Conservation (phyloP, 768 basidiomycete species). For the Russula vinacea region DNA sequence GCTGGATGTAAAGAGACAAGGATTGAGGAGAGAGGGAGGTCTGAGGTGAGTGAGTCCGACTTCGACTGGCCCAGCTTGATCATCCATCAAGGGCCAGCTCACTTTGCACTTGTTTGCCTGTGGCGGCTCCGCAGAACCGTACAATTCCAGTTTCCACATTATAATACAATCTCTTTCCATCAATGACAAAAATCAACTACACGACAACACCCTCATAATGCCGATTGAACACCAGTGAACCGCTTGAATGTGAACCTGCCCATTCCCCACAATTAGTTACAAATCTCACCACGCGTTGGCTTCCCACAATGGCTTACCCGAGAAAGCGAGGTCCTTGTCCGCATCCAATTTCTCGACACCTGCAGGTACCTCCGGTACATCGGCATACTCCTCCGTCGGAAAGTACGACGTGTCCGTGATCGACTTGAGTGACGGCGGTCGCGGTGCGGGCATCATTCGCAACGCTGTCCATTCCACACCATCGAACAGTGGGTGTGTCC, state of each 20-base stretch:
- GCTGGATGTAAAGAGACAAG: background rate
- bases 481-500: constrained; percentile 86
- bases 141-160: background rate
- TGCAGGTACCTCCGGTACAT: constrained; percentile 53
- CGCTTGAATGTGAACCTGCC: constrained; percentile 76
- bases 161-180: background rate
- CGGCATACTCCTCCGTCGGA: constrained; percentile 90
- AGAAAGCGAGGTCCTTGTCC: constrained; percentile 60
- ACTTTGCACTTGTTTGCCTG: constrained; percentile 26
- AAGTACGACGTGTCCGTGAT: constrained; percentile 97
- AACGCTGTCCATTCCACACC: constrained; percentile 93
- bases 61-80: constrained; percentile 26
- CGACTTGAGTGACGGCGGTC: constrained; percentile 87
- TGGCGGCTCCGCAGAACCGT: constrained; percentile 9
- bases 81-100: constrained; percentile 26
- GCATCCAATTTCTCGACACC: constrained; percentile 43
- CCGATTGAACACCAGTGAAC: constrained; percentile 44
- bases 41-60: constrained; percentile 20
- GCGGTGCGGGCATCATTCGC: constrained; percentile 86
- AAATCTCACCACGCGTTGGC: constrained; percentile 1
- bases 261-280: constrained; percentile 13
- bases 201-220: constrained; percentile 9
- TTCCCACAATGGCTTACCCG: constrained; percentile 38
- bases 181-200: background rate
- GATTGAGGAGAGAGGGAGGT: background rate